These are phyloP conservation scores for Adiantum capillusveneris DNA, from an alignment of 75 land plant genomes.

Conservation along the genomic window DNA sequence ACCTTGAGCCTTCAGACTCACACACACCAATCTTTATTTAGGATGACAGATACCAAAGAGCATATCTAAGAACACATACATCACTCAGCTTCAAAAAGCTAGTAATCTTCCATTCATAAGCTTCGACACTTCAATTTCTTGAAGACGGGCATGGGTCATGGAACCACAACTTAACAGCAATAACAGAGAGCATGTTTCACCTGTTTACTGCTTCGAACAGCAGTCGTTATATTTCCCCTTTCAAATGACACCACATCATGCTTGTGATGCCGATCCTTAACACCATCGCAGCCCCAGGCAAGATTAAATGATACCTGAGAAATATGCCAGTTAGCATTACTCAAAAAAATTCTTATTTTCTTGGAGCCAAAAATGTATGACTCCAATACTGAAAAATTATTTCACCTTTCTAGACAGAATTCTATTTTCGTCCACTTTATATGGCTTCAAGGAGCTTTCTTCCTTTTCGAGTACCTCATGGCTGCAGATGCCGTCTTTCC, in stretches of 20 bases:
- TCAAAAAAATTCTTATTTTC: not conserved
- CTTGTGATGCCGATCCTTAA: constrained; percentile 58
- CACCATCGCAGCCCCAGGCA: constrained; percentile 67
- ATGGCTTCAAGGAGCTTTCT: no score
- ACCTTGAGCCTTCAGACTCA: no score
- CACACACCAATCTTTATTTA: no score
- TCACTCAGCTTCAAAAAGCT: no score
- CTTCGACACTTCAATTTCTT: not conserved
- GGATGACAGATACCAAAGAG: no score
- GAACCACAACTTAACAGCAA: not conserved
- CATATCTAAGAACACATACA: no score
- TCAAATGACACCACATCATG: constrained; percentile 95
- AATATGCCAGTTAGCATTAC: constrained; percentile 2
- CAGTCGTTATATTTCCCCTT: constrained; percentile 79
- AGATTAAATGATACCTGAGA: constrained; percentile 79
- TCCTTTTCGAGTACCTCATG: no score
- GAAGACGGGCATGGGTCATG: not conserved
- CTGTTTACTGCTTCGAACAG: constrained; percentile 84
- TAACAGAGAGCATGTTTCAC: constrained; percentile 33
- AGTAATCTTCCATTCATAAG: not conserved
- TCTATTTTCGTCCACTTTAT: no score
- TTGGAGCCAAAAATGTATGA: not conserved
- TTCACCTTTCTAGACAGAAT: no score
- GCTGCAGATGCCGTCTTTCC: no score
- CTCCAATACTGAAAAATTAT: no score